Conservation (phyloP, 2,329 filamentous ascomycete species). For the Aspergillus fumigatus region DNA sequence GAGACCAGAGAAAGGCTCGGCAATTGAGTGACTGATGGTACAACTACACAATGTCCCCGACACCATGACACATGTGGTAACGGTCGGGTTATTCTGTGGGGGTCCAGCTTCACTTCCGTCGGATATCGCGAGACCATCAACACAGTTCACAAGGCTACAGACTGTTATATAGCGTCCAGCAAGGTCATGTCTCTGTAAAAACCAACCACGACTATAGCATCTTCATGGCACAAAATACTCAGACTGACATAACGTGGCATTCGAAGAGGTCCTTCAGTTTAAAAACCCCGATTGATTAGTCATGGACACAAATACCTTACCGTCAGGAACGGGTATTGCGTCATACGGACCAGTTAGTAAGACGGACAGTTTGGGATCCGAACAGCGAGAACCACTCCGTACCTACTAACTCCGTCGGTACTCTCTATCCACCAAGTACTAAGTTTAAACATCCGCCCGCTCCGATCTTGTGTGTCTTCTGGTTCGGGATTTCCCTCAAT, state of each 20-base stretch:
- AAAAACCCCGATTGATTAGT: conserved; percentile 1
- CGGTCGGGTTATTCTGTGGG: too few species aligned
- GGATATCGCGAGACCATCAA: too few species aligned
- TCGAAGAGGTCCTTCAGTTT: background rate
- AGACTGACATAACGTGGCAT: background rate
- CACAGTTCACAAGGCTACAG: background rate
- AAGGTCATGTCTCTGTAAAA: background rate
- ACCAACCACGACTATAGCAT: background rate
- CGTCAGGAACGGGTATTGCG: conserved; percentile 21
- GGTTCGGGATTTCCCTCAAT: conserved; percentile 7
- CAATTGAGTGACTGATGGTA: background rate
- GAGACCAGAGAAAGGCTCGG: background rate
- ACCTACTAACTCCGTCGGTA: conserved; percentile 5
- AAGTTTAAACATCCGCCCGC: background rate
- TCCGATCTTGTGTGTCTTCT: background rate
- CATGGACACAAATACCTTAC: conserved; percentile 3
- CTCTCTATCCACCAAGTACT: background rate
- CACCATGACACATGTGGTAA: too few species aligned
- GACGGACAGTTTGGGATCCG: background rate
- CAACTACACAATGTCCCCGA: too few species aligned
- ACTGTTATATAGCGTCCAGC: background rate
- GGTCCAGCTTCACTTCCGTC: too few species aligned
- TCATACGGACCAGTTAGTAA: conserved; percentile 17
- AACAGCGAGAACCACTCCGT: too few species aligned
- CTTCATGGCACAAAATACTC: background rate